Conservation (phyloP, 2,329 filamentous ascomycete genomes). For the Trichoderma sp. region DNA sequence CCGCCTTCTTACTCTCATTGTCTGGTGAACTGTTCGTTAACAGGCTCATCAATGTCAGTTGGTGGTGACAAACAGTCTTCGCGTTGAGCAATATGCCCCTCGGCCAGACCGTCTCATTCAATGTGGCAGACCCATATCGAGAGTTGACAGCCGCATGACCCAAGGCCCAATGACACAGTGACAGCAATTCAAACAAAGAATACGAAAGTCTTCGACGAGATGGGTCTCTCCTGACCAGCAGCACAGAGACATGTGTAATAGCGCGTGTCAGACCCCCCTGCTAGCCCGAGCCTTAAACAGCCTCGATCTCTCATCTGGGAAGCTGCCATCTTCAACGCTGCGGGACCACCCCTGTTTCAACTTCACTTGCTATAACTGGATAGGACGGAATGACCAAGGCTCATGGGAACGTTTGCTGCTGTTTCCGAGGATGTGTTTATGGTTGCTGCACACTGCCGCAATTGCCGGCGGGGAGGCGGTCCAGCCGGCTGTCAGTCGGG, state of each 20-base stretch:
- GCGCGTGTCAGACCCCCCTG: constrained; percentile 19
- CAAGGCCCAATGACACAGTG: background rate
- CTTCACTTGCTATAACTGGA: constrained; percentile 24
- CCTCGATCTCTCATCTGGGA: constrained; percentile 25
- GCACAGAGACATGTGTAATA: background rate
- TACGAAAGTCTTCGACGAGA: background rate
- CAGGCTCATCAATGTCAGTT: background rate
- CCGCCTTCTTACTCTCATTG: too few relatives aligned
- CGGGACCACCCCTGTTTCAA: constrained; percentile 12
- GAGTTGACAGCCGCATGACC: background rate
- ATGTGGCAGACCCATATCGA: background rate
- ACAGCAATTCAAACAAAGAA: background rate
- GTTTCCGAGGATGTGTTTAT: background rate
- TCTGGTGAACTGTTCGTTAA: too few relatives aligned
- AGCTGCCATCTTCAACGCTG: constrained; percentile 12
- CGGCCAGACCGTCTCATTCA: background rate
- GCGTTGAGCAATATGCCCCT: too few relatives aligned
- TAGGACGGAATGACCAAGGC: background rate
- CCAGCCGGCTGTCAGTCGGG: constrained; percentile 8
- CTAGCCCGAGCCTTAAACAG: constrained; percentile 20
- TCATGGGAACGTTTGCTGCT: constrained; percentile 7
- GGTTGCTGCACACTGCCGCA: constrained; percentile 8
- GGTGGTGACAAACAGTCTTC: too few relatives aligned
- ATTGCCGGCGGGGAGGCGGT: constrained; percentile 7
- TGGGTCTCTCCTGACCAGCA: too few relatives aligned